Percentiles rank a stretch among this genome's conserved stretches.
These are phyloP conservation scores for Ascoidea rubescens DNA, from an alignment of 805 yeast species.

Conservation along the genomic window DNA sequence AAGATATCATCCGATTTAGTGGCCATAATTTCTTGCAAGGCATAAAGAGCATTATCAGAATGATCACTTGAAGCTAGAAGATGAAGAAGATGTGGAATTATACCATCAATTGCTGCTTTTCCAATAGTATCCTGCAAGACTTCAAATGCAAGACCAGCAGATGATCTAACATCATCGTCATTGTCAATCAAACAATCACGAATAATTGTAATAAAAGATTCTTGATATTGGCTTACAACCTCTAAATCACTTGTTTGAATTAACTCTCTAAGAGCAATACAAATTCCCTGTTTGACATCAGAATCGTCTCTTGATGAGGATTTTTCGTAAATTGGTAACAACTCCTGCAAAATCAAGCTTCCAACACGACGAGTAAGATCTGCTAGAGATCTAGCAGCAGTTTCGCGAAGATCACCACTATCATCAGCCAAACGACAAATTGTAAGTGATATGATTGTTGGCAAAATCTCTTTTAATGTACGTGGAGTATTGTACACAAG, in stretches of 20 bases:
- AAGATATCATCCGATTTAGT: constrained; percentile 81
- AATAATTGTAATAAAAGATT: constrained; percentile 56
- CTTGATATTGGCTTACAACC: constrained; percentile 50
- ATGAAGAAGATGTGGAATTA: constrained; percentile 69
- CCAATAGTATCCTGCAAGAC: constrained; percentile 74
- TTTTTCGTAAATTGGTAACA: constrained; percentile 72
- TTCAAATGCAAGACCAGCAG: constrained; percentile 89
- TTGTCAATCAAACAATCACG: constrained; percentile 70
- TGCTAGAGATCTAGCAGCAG: constrained; percentile 89
- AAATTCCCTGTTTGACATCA: constrained; percentile 92
- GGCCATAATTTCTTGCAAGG: constrained; percentile 84
- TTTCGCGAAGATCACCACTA: constrained; percentile 64
- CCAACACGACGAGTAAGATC: constrained; percentile 93
- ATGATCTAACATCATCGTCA: constrained; percentile 62
- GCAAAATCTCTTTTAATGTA: constrained; percentile 83
- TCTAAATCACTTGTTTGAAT: constrained; percentile 58
- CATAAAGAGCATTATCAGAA: constrained; percentile 69
- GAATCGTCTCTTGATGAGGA: constrained; percentile 44
- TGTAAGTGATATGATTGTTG: constrained; percentile 66
- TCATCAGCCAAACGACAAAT: constrained; percentile 75
- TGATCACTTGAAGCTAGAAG: constrained; percentile 45
- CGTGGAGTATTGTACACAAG: constrained; percentile 92
- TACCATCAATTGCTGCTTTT: constrained; percentile 72
- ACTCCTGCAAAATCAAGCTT: constrained; percentile 66
- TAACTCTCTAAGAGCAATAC: constrained; percentile 82